Evolutionary conservation across 2,329 filamentous ascomycete species (phyloP).

Genomic region (Ophiostoma sp.): DNA sequence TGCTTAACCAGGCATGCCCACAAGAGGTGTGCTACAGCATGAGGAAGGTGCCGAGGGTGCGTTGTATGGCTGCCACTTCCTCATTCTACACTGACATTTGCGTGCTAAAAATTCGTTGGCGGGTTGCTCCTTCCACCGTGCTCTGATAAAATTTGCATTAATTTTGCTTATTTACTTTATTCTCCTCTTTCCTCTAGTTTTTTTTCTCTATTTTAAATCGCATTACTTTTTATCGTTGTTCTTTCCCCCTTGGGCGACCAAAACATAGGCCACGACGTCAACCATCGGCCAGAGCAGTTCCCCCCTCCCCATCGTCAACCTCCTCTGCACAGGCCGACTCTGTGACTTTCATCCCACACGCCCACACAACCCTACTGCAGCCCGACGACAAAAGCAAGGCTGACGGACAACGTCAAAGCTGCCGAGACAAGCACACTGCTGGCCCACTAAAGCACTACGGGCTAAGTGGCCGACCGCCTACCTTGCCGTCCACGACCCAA

Average conservation of each 20-base stretch:
- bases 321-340: conserved; percentile 1
- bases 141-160: not conserved
- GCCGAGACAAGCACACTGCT: conserved; percentile 1
- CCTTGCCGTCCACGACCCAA: not conserved
- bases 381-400: not conserved
- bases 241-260: not conserved
- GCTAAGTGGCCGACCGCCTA: conserved; percentile 6
- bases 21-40: not conserved
- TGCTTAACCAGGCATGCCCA: not conserved
- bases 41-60: not conserved
- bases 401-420: not conserved
- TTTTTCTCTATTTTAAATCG: not conserved
- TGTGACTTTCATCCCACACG: conserved; percentile 3
- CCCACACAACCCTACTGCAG: not conserved
- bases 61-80: not conserved
- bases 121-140: not conserved
- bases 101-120: conserved; percentile 1
- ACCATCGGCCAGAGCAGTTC: not conserved
- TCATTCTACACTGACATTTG: not conserved
- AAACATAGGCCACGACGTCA: conserved; percentile 4
- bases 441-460: conserved; percentile 2
- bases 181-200: not conserved
- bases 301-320: not conserved
- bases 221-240: not conserved
- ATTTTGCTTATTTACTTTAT: not conserved